A percentile compares a stretch with the other conserved stretches of the same genome.
phyloP scores from a whole-genome alignment of 176 grass and related monocot species.

The Ampelocalamus luodianensis region DNA sequence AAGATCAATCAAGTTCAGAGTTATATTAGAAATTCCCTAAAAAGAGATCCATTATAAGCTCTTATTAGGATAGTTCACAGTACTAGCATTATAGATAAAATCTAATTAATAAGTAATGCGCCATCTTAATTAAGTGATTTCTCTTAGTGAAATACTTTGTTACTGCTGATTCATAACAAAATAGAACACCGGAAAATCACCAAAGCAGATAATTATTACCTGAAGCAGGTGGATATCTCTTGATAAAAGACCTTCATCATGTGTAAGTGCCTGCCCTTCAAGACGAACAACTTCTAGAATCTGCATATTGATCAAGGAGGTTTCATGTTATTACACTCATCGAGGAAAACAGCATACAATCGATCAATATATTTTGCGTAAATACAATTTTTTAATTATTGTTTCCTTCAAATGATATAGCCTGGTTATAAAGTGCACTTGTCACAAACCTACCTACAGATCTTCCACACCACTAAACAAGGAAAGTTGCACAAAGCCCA shows the following conservation, averaged over 20 bases:
- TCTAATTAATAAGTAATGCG: not conserved
- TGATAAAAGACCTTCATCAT: conserved; percentile 74
- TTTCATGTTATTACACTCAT: not conserved
- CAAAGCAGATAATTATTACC: conserved; percentile 49
- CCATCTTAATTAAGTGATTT: not conserved
- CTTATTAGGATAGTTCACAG: not conserved
- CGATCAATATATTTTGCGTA: not conserved
- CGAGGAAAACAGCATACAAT: conserved; percentile 13
- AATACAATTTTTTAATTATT: conserved; percentile 3
- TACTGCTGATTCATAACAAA: not conserved
- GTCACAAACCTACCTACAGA: not conserved
- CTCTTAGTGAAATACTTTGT: not conserved
- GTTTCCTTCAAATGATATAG: conserved; percentile 14
- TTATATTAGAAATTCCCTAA: not conserved
- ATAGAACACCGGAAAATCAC: conserved; percentile 14
- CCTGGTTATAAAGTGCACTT: conserved; percentile 9
- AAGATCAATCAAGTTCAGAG: conserved; percentile 44
- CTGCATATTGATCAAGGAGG: conserved; percentile 44
- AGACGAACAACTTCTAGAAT: conserved; percentile 95
- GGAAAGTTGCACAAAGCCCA: too few species aligned
- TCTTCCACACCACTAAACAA: not conserved
- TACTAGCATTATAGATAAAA: not conserved
- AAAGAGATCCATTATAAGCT: not conserved
- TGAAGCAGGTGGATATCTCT: conserved; percentile 94
- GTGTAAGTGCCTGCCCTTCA: conserved; percentile 77